Evolutionary conservation across 257 asterid species (phyloP).

Genomic region (Solanum verrucosum): DNA sequence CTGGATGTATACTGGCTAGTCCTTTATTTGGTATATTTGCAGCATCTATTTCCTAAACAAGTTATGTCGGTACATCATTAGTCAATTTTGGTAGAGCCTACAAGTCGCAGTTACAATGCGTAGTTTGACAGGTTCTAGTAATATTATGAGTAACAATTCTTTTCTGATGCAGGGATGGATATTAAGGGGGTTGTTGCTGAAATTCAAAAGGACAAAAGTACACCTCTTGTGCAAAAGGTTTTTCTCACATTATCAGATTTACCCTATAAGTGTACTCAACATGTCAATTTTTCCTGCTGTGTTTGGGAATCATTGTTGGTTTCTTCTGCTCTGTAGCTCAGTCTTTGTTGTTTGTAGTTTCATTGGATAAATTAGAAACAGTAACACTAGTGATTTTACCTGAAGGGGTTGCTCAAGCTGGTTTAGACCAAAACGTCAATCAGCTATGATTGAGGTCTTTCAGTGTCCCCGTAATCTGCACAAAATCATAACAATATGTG

Average conservation of each 20-base stretch:
- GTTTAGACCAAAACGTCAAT: constrained; percentile 39
- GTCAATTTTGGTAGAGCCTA: not conserved
- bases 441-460: constrained; percentile 67
- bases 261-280: constrained; percentile 7
- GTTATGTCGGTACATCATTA: not conserved
- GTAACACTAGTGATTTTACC: constrained; percentile 26
- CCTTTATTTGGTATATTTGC: not conserved
- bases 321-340: not conserved
- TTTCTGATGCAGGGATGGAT: constrained; percentile 94
- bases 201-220: constrained; percentile 78
- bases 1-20: not conserved
- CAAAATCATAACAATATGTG: not conserved
- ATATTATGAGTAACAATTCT: constrained; percentile 42
- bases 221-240: constrained; percentile 88
- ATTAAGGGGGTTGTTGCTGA: constrained; percentile 95
- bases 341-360: not conserved
- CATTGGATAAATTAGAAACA: constrained; percentile 11
- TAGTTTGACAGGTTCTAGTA: not conserved
- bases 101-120: not conserved
- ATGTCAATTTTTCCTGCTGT: not conserved
- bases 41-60: not conserved
- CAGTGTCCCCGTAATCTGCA: constrained; percentile 4
- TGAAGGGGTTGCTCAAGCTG: constrained; percentile 84
- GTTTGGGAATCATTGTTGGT: not conserved
- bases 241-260: constrained; percentile 13